These are phyloP conservation scores for Boletus pseudo-olivaceus DNA, from an alignment of 768 basidiomycete genomes.

Conservation along the genomic window DNA sequence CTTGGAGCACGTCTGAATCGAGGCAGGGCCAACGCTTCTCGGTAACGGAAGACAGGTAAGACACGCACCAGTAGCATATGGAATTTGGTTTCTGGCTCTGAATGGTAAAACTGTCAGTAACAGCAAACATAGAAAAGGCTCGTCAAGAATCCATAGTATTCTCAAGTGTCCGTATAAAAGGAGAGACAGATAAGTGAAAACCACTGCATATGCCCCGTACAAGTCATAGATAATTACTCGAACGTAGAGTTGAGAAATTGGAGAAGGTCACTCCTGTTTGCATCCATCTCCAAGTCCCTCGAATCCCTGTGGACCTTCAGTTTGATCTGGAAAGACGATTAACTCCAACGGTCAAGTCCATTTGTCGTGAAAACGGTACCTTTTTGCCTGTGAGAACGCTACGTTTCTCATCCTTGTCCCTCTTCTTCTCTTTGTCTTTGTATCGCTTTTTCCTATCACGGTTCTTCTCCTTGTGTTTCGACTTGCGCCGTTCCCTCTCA, in stretches of 20 bases:
- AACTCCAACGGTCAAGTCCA: not conserved
- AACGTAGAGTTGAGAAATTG: constrained; percentile 56
- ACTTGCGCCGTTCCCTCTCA: constrained; percentile 23
- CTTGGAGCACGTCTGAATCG: not conserved
- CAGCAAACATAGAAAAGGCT: not conserved
- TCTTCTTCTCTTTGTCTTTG: constrained; percentile 34
- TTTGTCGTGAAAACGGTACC: constrained; percentile 29
- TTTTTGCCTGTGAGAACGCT: constrained; percentile 63
- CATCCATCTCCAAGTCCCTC: constrained; percentile 53
- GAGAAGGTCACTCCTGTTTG: constrained; percentile 50
- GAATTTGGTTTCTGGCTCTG: not conserved
- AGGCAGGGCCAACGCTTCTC: not conserved
- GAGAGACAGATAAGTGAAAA: not conserved
- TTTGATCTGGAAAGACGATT: constrained; percentile 44
- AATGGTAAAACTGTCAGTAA: not conserved
- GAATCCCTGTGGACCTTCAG: constrained; percentile 60
- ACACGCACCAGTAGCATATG: not conserved
- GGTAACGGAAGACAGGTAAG: not conserved
- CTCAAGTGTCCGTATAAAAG: not conserved
- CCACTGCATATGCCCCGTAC: not conserved
- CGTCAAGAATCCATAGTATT: not conserved
- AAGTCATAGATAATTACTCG: constrained; percentile 8
- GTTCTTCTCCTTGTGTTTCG: constrained; percentile 25
- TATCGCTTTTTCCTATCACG: constrained; percentile 39
- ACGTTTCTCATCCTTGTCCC: constrained; percentile 44